Evolutionary conservation across 164 flowering plant genomes (phyloP).

Genomic region (Platanus orientalis): DNA sequence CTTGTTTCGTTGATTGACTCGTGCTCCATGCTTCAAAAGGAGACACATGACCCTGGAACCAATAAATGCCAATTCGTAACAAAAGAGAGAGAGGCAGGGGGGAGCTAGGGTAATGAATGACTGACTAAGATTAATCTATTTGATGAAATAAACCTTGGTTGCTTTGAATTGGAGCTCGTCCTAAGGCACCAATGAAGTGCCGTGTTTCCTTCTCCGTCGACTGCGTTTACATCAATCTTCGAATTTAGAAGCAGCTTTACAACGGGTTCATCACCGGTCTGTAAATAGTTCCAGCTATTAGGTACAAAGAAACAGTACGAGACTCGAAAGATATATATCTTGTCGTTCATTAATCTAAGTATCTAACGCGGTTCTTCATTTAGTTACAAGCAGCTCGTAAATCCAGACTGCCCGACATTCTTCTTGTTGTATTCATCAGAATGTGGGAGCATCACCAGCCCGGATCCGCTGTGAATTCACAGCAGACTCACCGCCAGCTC

Average conservation of each 20-base stretch:
- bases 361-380: no score
- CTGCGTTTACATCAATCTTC: conserved; percentile 33
- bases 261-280: conserved; percentile 56
- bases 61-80: neutral
- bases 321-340: no score
- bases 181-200: conserved; percentile 53
- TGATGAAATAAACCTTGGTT: conserved; percentile 29
- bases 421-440: no score
- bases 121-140: no score
- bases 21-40: conserved; percentile 48
- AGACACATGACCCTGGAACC: conserved; percentile 28
- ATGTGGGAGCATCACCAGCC: no score
- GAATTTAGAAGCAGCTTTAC: conserved; percentile 41
- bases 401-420: no score
- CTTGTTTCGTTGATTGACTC: conserved; percentile 35
- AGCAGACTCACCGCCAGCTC: no score
- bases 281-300: conserved; percentile 2
- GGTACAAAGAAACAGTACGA: no score
- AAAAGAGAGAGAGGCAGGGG: neutral
- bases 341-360: no score
- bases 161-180: conserved; percentile 18
- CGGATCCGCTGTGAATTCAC: no score
- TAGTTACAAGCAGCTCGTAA: no score
- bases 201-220: conserved; percentile 50
- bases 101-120: neutral